These are phyloP conservation scores for Podaxis carcinomalis DNA, from an alignment of 768 basidiomycete genomes.

Conservation along the genomic window DNA sequence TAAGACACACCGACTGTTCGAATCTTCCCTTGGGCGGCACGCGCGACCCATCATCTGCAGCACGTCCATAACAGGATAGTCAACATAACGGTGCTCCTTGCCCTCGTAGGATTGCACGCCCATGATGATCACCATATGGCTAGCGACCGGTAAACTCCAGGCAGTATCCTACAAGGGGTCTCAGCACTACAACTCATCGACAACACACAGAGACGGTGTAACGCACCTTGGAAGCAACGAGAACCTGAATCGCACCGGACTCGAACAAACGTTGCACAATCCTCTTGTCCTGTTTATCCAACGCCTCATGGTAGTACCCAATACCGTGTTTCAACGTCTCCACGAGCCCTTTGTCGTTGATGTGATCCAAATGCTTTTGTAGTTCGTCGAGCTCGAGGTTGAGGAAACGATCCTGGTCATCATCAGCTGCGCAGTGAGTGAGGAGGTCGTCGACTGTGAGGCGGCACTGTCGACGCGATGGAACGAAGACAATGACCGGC, in stretches of 20 bases:
- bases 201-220: too few relatives aligned
- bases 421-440: too few relatives aligned
- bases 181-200: too few relatives aligned
- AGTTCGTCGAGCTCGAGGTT: too few relatives aligned
- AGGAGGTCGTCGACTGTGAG: too few relatives aligned
- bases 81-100: conserved; percentile 95
- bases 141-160: conserved; percentile 91
- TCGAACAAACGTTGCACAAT: conserved; percentile 93
- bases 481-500: too few relatives aligned
- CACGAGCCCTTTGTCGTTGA: too few relatives aligned
- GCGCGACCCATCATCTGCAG: conserved; percentile 99
- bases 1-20: conserved; percentile 87
- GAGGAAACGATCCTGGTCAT: too few relatives aligned
- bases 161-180: conserved; percentile 69
- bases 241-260: conserved; percentile 91
- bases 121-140: conserved; percentile 99
- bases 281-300: conserved; percentile 87
- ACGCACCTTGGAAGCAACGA: background rate
- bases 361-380: too few relatives aligned
- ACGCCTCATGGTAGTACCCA: conserved; percentile 93
- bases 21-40: conserved; percentile 85
- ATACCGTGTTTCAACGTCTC: conserved; percentile 44
- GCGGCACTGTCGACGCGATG: too few relatives aligned
- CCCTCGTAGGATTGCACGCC: conserved; percentile 98
- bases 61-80: conserved; percentile 98